Conservation (phyloP, 305 asterid genomes). For the Coffea humblotiana region DNA sequence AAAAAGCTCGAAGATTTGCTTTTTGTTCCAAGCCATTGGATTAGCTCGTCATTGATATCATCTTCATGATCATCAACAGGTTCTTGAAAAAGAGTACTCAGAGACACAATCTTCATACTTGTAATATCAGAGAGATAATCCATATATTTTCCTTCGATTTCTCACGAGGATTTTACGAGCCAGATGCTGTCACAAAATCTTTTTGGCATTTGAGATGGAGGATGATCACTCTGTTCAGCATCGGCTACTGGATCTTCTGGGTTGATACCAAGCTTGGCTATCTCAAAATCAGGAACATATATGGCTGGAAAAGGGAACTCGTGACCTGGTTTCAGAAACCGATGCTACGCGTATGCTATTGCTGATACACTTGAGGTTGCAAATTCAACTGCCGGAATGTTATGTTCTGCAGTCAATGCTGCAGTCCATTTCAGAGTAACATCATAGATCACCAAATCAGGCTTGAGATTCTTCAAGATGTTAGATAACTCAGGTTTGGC, state of each 20-base stretch:
- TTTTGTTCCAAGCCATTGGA: slow-evolving; percentile 3
- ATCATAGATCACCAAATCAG: slow-evolving; percentile 24
- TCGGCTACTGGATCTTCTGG: too few species aligned
- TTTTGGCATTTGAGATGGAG: too few species aligned
- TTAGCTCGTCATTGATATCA: neutral
- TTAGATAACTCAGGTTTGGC: slow-evolving; percentile 22
- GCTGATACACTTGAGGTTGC: too few species aligned
- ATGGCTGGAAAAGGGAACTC: too few species aligned
- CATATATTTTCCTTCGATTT: slow-evolving; percentile 38
- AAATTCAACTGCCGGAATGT: too few species aligned
- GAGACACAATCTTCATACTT: slow-evolving; percentile 6
- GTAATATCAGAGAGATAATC: slow-evolving; percentile 26
- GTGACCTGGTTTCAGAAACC: too few species aligned
- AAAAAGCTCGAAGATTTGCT: slow-evolving; percentile 28
- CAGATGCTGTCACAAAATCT: neutral
- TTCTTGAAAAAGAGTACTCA: slow-evolving; percentile 24
- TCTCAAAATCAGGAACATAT: too few species aligned
- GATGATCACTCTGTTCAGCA: too few species aligned
- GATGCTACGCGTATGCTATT: too few species aligned
- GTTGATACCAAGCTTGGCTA: too few species aligned
- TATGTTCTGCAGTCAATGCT: too few species aligned
- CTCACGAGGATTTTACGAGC: slow-evolving; percentile 28
- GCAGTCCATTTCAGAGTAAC: neutral
- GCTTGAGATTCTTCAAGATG: slow-evolving; percentile 16
- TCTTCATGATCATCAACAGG: neutral